These are phyloP conservation scores for Gracilariopsis chorda DNA, from an alignment of 23 red algal genomes.

Conservation along the genomic window DNA sequence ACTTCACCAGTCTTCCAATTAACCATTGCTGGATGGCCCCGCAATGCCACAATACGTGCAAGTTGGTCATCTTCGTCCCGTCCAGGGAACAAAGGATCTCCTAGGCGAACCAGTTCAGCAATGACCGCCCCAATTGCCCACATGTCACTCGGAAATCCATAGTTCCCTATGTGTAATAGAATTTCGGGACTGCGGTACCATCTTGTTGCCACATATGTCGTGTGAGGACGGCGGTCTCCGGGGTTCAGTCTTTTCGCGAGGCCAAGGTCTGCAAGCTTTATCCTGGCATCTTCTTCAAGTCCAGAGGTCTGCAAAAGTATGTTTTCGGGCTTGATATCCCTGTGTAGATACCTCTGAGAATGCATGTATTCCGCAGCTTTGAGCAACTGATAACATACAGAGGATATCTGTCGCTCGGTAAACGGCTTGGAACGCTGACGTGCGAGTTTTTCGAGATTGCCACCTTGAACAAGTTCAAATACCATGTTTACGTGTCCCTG, in stretches of 20 bases:
- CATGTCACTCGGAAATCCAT: conserved; percentile 89
- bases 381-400: conserved; percentile 77
- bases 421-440: conserved; percentile 16
- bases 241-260: conserved; percentile 60
- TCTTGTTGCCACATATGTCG: conserved; percentile 81
- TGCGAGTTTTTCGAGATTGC: conserved; percentile 50
- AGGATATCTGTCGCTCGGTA: conserved; percentile 1
- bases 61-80: conserved; percentile 85
- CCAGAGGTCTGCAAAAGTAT: conserved; percentile 49
- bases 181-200: conserved; percentile 91
- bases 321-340: conserved; percentile 97
- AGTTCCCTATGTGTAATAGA: conserved; percentile 75
- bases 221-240: conserved; percentile 34
- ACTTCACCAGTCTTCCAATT: conserved; percentile 35
- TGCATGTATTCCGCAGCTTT: conserved; percentile 86
- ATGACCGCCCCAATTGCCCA: conserved; percentile 92
- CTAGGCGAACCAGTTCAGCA: conserved; percentile 78
- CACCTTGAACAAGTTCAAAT: conserved; percentile 47
- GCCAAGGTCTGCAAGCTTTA: conserved; percentile 84
- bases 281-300: background rate
- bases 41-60: conserved; percentile 42
- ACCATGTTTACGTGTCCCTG: conserved; percentile 47
- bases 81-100: conserved; percentile 85
- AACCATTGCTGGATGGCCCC: conserved; percentile 71
- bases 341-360: conserved; percentile 71